These are phyloP conservation scores for Coemansia sp. DNA, from an alignment of 192 early-diverging fungal species.

Conservation along the genomic window DNA sequence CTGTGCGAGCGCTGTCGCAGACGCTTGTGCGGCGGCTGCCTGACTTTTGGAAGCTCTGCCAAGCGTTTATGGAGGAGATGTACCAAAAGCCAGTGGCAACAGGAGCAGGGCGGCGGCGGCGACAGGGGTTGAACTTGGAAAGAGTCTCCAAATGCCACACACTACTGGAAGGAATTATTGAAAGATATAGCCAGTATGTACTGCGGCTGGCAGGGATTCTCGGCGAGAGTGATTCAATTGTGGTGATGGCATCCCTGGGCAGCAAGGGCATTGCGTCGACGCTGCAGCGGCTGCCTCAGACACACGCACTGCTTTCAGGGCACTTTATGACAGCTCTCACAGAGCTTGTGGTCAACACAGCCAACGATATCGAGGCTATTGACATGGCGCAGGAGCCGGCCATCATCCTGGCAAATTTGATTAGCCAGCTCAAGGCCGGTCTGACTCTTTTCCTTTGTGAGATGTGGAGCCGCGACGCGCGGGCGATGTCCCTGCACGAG, in stretches of 20 bases:
- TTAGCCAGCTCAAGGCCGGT: slow-evolving; percentile 70
- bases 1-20: slow-evolving; percentile 77
- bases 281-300: slow-evolving; percentile 49
- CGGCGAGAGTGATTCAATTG: slow-evolving; percentile 28
- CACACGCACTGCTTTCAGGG: slow-evolving; percentile 63
- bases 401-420: slow-evolving; percentile 63
- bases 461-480: slow-evolving; percentile 71
- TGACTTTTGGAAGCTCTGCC: slow-evolving; percentile 91
- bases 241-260: slow-evolving; percentile 25
- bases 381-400: slow-evolving; percentile 73
- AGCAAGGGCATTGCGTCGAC: slow-evolving; percentile 18
- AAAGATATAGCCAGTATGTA: slow-evolving; percentile 48
- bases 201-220: slow-evolving; percentile 46
- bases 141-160: slow-evolving; percentile 51
- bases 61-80: slow-evolving; percentile 84
- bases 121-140: slow-evolving; percentile 49
- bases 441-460: slow-evolving; percentile 75
- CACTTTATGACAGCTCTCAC: slow-evolving; percentile 77
- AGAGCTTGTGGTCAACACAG: slow-evolving; percentile 71
- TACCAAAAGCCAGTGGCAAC: slow-evolving; percentile 52
- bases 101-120: slow-evolving; percentile 40
- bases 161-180: slow-evolving; percentile 48
- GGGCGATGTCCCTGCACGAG: slow-evolving; percentile 49
- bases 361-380: slow-evolving; percentile 73
- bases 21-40: slow-evolving; percentile 72